A percentile compares a stretch with the other conserved stretches of the same genome.
Evolutionary conservation across 805 yeast species (phyloP).

Genomic region (Metschnikowia hibisci): DNA sequence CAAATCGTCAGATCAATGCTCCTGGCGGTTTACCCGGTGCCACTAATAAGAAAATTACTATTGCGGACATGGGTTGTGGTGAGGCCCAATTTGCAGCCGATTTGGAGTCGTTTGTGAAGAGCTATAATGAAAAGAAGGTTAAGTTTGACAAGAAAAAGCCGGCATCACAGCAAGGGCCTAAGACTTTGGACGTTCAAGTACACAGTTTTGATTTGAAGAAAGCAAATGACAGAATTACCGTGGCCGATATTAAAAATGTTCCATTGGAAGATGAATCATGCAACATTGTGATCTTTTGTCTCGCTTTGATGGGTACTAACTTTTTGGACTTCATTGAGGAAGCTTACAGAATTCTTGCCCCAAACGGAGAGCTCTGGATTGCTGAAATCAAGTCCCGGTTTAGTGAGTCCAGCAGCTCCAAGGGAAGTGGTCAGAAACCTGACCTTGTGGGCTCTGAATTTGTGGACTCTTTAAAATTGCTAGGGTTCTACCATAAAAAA

Average conservation of each 20-base stretch:
- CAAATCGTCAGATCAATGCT: conserved; percentile 72
- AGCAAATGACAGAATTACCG: conserved; percentile 86
- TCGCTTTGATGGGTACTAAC: conserved; percentile 96
- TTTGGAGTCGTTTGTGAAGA: conserved; percentile 47
- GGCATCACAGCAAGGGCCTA: conserved; percentile 23
- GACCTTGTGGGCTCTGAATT: conserved; percentile 68
- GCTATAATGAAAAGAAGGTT: conserved; percentile 19
- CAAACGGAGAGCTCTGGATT: conserved; percentile 94
- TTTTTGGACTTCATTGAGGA: conserved; percentile 88
- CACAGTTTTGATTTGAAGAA: conserved; percentile 90
- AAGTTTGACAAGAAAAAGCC: conserved; percentile 29
- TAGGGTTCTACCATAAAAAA: conserved; percentile 82
- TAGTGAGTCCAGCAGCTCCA: conserved; percentile 44
- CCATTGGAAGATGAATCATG: conserved; percentile 80
- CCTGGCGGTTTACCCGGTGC: conserved; percentile 94
- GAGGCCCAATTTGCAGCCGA: conserved; percentile 85
- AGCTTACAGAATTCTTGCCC: conserved; percentile 81
- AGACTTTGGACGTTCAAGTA: conserved; percentile 52
- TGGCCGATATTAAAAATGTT: conserved; percentile 91
- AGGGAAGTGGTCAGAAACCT: conserved; percentile 25
- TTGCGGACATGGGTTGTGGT: conserved; percentile 99
- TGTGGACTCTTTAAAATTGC: conserved; percentile 66
- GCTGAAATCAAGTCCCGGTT: conserved; percentile 95
- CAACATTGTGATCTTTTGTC: conserved; percentile 85
- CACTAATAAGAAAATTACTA: conserved; percentile 57